These are phyloP conservation scores for Psilocybe sp. DNA, from an alignment of 768 basidiomycete species.

Conservation along the genomic window DNA sequence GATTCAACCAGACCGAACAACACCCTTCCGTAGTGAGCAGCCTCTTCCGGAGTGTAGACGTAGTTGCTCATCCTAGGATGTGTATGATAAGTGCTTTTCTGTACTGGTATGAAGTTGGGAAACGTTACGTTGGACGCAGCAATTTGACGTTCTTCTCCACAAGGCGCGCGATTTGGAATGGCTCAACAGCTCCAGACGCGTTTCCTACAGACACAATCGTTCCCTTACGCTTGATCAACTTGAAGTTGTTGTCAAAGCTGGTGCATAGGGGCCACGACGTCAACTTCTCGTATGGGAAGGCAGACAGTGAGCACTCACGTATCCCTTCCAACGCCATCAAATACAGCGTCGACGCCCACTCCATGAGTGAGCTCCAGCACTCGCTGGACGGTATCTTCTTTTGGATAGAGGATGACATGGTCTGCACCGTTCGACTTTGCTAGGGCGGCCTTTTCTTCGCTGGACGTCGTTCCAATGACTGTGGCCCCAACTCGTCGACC, in stretches of 20 bases:
- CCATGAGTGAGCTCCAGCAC: conserved; percentile 77
- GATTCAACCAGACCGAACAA: conserved; percentile 59
- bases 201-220: conserved; percentile 91
- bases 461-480: conserved; percentile 93
- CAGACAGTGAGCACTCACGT: conserved; percentile 52
- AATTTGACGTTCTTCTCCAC: conserved; percentile 80
- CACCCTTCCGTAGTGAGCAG: conserved; percentile 57
- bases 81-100: not conserved
- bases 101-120: not conserved
- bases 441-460: conserved; percentile 74
- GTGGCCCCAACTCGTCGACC: conserved; percentile 74
- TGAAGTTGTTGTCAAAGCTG: conserved; percentile 79
- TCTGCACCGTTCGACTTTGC: conserved; percentile 80
- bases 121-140: conserved; percentile 67
- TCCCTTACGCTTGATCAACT: conserved; percentile 80
- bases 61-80: conserved; percentile 65
- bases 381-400: conserved; percentile 70
- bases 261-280: not conserved
- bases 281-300: not conserved
- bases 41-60: conserved; percentile 70
- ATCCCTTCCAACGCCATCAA: conserved; percentile 96
- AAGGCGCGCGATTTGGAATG: conserved; percentile 73
- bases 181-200: conserved; percentile 80
- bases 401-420: conserved; percentile 81
- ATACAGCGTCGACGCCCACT: conserved; percentile 81